Evolutionary conservation across 306 rosid species (phyloP).

Genomic region (Vigna angularis): DNA sequence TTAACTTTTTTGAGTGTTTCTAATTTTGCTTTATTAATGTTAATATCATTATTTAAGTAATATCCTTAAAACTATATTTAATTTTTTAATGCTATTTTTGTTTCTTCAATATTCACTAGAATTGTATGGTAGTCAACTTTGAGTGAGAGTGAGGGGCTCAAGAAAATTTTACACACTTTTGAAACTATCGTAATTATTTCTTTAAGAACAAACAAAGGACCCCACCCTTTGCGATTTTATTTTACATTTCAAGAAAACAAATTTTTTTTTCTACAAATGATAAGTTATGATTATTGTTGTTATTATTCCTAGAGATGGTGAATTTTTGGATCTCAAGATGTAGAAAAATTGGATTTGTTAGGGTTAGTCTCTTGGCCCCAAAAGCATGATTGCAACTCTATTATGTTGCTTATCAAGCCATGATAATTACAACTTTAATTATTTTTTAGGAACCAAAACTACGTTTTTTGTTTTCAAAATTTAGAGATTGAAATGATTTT

Average conservation of each 20-base stretch:
- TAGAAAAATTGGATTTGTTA: constrained; percentile 4
- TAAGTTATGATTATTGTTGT: constrained; percentile 27
- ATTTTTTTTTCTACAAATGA: constrained; percentile 8
- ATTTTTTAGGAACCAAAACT: too few relatives aligned
- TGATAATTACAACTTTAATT: too few relatives aligned
- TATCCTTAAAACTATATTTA: too few relatives aligned
- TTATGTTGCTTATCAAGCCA: neutral
- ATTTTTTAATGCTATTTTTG: too few relatives aligned
- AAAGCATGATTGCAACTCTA: constrained; percentile 22
- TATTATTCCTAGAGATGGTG: constrained; percentile 11
- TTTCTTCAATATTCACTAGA: neutral
- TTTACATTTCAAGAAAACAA: neutral
- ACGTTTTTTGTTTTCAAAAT: too few relatives aligned
- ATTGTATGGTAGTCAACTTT: constrained; percentile 21
- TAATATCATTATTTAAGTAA: too few relatives aligned
- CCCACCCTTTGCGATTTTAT: constrained; percentile 29
- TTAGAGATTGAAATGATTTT: too few relatives aligned
- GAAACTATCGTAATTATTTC: constrained; percentile 27
- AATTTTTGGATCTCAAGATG: constrained; percentile 34
- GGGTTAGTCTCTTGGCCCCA: constrained; percentile 15
- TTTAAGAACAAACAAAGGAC: constrained; percentile 19
- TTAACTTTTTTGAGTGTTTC: neutral
- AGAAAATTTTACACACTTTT: constrained; percentile 1
- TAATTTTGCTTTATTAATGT: too few relatives aligned
- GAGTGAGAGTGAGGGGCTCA: constrained; percentile 15